Percentiles rank a stretch among this genome's conserved stretches.
Conservation (phyloP, 1,284 basidiomycete genomes). For the Boletus semigastroideus region DNA sequence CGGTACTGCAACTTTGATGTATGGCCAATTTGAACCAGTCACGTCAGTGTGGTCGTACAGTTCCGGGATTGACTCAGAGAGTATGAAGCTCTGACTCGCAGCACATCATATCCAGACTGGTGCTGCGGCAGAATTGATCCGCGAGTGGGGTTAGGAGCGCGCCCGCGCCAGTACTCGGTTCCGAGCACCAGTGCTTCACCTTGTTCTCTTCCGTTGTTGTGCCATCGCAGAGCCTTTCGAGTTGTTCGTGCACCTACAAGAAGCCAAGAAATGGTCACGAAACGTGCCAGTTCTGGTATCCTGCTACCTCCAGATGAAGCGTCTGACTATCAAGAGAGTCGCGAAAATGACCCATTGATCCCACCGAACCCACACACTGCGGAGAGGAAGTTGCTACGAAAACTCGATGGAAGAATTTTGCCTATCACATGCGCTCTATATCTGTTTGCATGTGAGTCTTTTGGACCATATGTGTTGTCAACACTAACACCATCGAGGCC, state of each 20-base stretch:
- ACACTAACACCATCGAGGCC: conserved; percentile 40
- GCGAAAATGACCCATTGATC: conserved; percentile 25
- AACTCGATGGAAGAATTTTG: conserved; percentile 65
- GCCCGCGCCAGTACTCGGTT: neutral
- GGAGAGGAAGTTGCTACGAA: conserved; percentile 61
- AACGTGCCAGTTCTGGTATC: conserved; percentile 8
- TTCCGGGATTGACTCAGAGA: too few relatives aligned
- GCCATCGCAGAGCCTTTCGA: too few relatives aligned
- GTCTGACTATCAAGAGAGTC: conserved; percentile 1
- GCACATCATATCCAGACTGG: too few relatives aligned
- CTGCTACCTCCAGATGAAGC: conserved; percentile 5
- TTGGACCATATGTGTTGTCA: conserved; percentile 1
- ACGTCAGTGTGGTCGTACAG: too few relatives aligned
- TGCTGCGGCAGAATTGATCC: too few relatives aligned
- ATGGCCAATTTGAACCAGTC: too few relatives aligned
- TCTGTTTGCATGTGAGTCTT: conserved; percentile 66
- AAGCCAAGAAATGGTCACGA: conserved; percentile 14
- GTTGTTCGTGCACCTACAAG: too few relatives aligned
- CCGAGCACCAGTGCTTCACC: neutral
- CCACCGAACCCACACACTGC: conserved; percentile 31
- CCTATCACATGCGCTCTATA: conserved; percentile 72
- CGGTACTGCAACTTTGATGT: too few relatives aligned
- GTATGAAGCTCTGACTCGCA: too few relatives aligned
- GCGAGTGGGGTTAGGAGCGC: too few relatives aligned
- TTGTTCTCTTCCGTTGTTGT: neutral